Evolutionary conservation across 495 filamentous ascomycete genomes (phyloP), one percentile per base, ranked within the genome.

Genomic region (Parathielavia hyrcaniae): DNA sequence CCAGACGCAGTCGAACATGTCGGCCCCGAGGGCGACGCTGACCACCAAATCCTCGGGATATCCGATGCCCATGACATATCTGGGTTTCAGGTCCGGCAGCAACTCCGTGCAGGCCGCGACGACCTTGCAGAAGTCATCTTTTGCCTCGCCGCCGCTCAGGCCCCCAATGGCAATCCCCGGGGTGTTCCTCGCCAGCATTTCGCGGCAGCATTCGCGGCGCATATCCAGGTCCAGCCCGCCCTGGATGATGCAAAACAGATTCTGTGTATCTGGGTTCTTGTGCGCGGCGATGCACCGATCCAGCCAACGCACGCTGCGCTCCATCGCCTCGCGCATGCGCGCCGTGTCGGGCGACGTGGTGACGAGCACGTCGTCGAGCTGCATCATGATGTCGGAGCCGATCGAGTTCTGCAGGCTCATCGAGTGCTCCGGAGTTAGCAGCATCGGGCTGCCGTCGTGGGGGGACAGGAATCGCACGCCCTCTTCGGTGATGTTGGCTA

Each of bases 1-100:
- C 95, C 95, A 98, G 7, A 97, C 93, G 66, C 95, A 98, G 74
- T 98, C 93, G 70, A 98, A 98, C 95, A 98, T 97, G 68, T 98
- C 93, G 22, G 95, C 93, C 5, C 93, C 93, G 6, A 98, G 80
- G 12, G 93, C 93, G 13, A 95, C 79, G 51, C 88, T 90, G 14
- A 98, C 90, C 13, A 98, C 77, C 53, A 98, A 77, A 70, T 98
- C 93, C 69, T 97, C 93, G 1, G 93, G 93, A 69, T 96, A 98
- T 34, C 93, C 90, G 61, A 98, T 90, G 16, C 93, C 93, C 95
- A 98, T 97, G 38, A 97, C 93, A 73, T 98, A 97, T 70, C 93
- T 79, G 5, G 93, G 93, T 69, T 97, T 97, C 48, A 86, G 73
- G 52, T 95, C 90, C 0, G 93, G 93, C 19, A 98, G 79, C 50